phyloP scores from a whole-genome alignment of 768 basidiomycete genomes.

The Coprinellus micaceus region DNA sequence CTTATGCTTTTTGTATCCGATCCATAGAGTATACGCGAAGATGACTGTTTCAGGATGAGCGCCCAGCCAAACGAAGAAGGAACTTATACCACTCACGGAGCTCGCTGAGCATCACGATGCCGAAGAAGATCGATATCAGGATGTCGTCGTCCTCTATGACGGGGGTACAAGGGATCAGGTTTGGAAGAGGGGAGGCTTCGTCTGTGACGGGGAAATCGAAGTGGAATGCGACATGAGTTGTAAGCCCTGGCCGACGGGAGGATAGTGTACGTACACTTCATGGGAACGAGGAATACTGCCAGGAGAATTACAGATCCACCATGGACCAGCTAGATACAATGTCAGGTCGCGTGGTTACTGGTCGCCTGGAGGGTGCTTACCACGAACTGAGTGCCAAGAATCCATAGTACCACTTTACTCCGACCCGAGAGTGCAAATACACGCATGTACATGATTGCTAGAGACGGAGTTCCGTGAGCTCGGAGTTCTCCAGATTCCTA shows the following conservation, averaged over 20 bases:
- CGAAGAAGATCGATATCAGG: not conserved
- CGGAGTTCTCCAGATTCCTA: not conserved
- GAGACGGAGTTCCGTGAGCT: not conserved
- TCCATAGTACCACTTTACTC: not conserved
- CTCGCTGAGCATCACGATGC: not conserved
- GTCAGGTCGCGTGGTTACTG: not conserved
- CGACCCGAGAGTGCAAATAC: not conserved
- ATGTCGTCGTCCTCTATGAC: not conserved
- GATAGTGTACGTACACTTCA: not conserved
- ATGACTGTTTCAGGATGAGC: not conserved
- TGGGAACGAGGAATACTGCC: not conserved
- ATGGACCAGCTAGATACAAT: not conserved
- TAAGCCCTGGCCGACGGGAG: too few species aligned
- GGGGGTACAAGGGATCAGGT: not conserved
- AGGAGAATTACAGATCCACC: not conserved
- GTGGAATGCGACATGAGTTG: too few species aligned
- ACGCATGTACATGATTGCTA: not conserved
- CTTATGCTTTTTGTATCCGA: not conserved
- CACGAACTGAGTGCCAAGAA: not conserved
- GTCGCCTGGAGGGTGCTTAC: not conserved
- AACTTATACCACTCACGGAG: not conserved
- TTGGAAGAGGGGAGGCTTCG: not conserved
- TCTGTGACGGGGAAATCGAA: too few species aligned
- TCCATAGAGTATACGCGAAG: not conserved
- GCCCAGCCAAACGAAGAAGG: not conserved